phyloP scores from a whole-genome alignment of 2,329 filamentous ascomycete species.

The Fusarium avenaceum region DNA sequence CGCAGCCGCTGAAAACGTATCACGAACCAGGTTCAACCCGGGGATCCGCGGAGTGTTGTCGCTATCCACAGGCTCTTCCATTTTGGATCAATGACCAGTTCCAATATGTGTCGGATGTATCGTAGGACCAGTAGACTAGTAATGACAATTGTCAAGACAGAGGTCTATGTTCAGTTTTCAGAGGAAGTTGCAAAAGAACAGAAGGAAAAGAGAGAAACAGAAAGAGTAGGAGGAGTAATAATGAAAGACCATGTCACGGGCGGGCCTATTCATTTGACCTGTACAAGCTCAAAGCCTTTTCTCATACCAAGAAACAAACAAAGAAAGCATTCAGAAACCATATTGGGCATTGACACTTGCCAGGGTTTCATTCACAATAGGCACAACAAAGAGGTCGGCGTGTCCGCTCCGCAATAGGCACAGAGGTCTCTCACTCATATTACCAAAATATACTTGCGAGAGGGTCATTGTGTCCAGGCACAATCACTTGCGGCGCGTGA shows the following conservation, averaged over 20 bases:
- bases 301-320: slow-evolving; percentile 20
- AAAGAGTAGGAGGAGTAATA: background rate
- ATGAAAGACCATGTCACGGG: slow-evolving; percentile 3
- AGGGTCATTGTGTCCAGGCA: background rate
- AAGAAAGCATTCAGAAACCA: slow-evolving; percentile 5
- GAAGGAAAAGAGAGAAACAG: background rate
- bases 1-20: background rate
- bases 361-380: slow-evolving; percentile 21
- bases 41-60: background rate
- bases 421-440: background rate
- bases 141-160: background rate
- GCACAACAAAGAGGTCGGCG: slow-evolving; percentile 43
- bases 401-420: slow-evolving; percentile 16
- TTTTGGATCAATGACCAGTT: background rate
- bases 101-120: background rate
- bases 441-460: slow-evolving; percentile 9
- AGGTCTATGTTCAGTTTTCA: background rate
- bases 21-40: background rate
- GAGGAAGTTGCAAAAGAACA: background rate
- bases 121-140: background rate
- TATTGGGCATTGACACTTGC: slow-evolving; percentile 15
- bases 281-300: slow-evolving; percentile 20
- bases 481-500: slow-evolving; percentile 8
- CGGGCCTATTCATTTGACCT: background rate
- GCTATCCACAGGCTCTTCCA: slow-evolving; percentile 27